Base-by-base conservation (phyloP, 345 rosid genomes). In the Eucalyptus curtisii region DNA sequence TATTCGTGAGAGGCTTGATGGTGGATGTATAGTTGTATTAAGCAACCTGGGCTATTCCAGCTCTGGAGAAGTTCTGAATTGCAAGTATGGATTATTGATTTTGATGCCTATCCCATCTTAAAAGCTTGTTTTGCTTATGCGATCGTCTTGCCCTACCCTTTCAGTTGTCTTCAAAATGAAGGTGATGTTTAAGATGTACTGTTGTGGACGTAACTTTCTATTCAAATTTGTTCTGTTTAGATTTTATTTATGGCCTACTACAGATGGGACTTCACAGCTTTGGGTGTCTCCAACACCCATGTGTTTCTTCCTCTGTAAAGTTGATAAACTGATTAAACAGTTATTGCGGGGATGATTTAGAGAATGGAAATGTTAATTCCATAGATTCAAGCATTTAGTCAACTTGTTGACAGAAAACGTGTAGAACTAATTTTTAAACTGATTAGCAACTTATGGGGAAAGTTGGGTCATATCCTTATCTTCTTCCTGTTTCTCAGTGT, bases 31-130 rank as follows among this genome's bases (percentile, higher is more conserved):
- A 71, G 98, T 96, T 88, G 88, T 96, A 88, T 86, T 97, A 89
- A 97, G 97, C 94, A 97, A 97, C 94, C 91, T 97, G 89, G 99
- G 99, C 20, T 93, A 96, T 90, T 97, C 99, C 84, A 96, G 99
- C 91, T 94, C 99, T 55, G 99, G 99, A 89, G 99, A 97, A 94
- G 99, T 97, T 90, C 92, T 97, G 61, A 97, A 96, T 91, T 97
- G 99, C 99, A 97, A 97, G 99, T 97, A 95, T 88, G 99, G 82
- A 45, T 71, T 90, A 87, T 88, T 40, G 59, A 22, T 68, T 86
- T 89, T 64, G 68, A 89, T 90, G 86, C 40, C 85, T 86, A 40
- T 88, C 47, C 6, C 33, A 33, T 33, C 61, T 86, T 42, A 33
- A 76, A 20, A 76, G 84, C 49, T 52, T 57, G 68, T 86, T 57